phyloP scores from a whole-genome alignment of 768 basidiomycete genomes.

The Trichaptum fuscoviolaceum region DNA sequence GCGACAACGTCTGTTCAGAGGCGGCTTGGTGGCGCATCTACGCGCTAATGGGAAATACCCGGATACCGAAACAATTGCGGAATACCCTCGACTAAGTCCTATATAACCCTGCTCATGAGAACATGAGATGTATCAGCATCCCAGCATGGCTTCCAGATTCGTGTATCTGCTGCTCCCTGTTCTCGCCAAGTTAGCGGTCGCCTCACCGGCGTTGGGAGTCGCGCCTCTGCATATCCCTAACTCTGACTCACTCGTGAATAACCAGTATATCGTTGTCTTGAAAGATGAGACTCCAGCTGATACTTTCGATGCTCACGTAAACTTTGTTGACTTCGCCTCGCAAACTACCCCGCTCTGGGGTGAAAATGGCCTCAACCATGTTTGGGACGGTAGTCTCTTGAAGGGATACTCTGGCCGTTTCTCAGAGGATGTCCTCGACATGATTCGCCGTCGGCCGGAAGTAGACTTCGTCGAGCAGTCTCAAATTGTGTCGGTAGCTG shows the following conservation, averaged over 20 bases:
- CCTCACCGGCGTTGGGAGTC: not conserved
- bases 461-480: constrained; percentile 92
- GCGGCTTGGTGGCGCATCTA: too few relatives aligned
- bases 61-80: not conserved
- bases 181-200: not conserved
- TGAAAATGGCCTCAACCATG: constrained; percentile 14
- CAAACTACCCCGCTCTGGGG: not conserved
- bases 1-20: not conserved
- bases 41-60: not conserved
- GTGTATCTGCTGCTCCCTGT: not conserved
- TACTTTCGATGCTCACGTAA: not conserved
- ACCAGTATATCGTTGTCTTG: not conserved
- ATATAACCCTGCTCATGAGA: not conserved
- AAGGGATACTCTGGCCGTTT: constrained; percentile 83
- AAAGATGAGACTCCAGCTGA: not conserved
- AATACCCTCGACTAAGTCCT: not conserved
- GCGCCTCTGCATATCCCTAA: not conserved
- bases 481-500: constrained; percentile 78
- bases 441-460: constrained; percentile 79
- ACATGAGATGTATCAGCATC: not conserved
- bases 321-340: not conserved
- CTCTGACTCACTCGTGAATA: not conserved
- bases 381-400: constrained; percentile 64
- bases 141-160: not conserved
- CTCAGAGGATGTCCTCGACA: constrained; percentile 61